Evolutionary conservation across 306 rosid genomes (phyloP).

Genomic region (Quercus parvula): DNA sequence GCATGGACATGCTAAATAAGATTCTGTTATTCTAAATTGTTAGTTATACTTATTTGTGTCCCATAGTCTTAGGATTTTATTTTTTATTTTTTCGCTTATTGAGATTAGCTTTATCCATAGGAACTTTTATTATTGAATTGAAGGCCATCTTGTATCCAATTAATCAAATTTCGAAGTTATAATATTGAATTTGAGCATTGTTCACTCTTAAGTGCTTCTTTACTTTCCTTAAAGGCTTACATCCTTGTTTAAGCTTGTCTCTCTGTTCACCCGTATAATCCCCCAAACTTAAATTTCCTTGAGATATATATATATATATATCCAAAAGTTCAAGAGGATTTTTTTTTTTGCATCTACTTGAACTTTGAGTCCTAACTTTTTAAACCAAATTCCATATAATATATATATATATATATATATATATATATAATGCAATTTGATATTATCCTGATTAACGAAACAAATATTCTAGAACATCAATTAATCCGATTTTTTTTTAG

Average conservation of each 20-base stretch:
- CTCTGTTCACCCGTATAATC: not conserved
- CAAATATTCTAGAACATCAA: too few species aligned
- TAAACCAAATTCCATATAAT: not conserved
- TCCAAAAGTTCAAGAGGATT: not conserved
- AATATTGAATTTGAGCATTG: not conserved
- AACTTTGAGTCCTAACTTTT: not conserved
- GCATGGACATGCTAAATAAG: not conserved
- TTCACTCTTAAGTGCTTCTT: not conserved
- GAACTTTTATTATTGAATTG: not conserved
- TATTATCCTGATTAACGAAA: too few species aligned
- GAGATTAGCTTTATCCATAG: not conserved
- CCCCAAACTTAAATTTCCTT: not conserved
- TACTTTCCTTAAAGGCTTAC: not conserved
- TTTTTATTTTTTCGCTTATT: not conserved
- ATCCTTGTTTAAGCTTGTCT: not conserved
- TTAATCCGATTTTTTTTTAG: too few species aligned
- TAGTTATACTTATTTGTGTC: too few species aligned
- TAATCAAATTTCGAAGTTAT: not conserved
- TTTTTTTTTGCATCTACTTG: not conserved
- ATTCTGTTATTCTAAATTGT: too few species aligned
- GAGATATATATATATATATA: not conserved
- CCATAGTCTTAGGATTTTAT: too few species aligned
- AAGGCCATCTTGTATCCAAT: not conserved
- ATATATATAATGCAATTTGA: too few species aligned
- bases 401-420: too few species aligned